Evolutionary conservation across 345 rosid genomes (phyloP), one percentile per base, ranked within the genome.

Genomic region (Citrus sinensis): DNA sequence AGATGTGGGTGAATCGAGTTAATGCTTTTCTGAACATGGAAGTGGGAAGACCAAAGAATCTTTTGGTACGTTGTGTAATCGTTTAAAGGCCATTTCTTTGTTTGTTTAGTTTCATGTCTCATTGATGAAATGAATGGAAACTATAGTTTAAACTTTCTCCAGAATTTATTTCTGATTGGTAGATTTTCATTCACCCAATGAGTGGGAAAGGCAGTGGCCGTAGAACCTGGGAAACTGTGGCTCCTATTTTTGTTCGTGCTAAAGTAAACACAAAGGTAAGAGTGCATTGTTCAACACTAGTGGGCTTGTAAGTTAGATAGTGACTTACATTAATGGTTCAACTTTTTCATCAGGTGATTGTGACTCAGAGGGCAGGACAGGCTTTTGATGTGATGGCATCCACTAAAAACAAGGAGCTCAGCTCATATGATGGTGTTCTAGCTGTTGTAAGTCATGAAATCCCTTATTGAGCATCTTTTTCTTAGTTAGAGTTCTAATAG

Each of bases 151-250:
- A 84, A 76, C 39, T 27, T 42, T 34, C 35, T 70, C 78, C 74
- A 78, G 68, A 74, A 46, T 74, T 73, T 30, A 34, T 77, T 82
- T 76, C 61, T 69, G 76, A 69, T 78, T 80, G 63, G 71, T 81
- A 95, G 99, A 90, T 95, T 72, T 91, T 95, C 27, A 85, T 95
- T 73, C 87, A 95, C 88, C 99, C 99, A 24, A 80, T 71, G 89
- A 95, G 98, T 78, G 99, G 99, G 78, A 95, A 93, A 82, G 90
- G 84, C 67, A 88, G 81, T 85, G 98, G 97, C 68, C 34, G 79
- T 74, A 86, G 68, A 77, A 88, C 86, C 39, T 95, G 98, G 99
- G 97, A 91, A 81, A 86, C 85, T 42, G 94, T 95, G 76, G 90
- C 96, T 84, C 91, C 94, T 68, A 83, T 95, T 67, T 95, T 95